phyloP scores from a whole-genome alignment of 2,329 filamentous ascomycete species.

The Botryotinia narcissicola region DNA sequence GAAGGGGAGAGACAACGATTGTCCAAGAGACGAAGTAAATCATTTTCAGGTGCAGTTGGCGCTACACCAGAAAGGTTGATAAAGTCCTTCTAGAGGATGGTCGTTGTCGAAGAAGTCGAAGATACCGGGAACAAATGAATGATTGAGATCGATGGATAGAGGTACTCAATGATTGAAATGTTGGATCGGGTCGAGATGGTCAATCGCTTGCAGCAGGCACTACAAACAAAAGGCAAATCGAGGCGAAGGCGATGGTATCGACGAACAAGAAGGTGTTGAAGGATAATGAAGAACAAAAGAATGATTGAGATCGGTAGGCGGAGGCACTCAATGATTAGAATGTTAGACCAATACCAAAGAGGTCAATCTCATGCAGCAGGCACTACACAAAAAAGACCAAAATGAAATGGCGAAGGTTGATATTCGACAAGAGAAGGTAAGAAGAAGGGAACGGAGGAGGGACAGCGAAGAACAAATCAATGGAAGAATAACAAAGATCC shows the following conservation, averaged over 20 bases:
- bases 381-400: neutral
- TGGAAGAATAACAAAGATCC: neutral
- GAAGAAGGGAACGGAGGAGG: neutral
- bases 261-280: neutral
- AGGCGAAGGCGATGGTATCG: neutral
- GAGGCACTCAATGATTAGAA: neutral
- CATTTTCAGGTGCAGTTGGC: neutral
- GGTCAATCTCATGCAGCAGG: neutral
- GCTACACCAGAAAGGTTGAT: neutral
- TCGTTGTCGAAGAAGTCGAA: neutral
- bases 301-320: neutral
- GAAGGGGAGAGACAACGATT: neutral
- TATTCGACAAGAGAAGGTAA: neutral
- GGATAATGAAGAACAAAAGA: neutral
- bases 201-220: neutral
- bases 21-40: neutral
- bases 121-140: neutral
- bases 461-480: neutral
- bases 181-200: neutral
- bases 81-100: neutral
- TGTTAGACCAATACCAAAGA: neutral
- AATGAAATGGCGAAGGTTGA: neutral
- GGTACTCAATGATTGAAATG: neutral
- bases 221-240: neutral
- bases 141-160: neutral